These are phyloP conservation scores for Ganoderma lingzhi DNA, from an alignment of 1,284 basidiomycete genomes.

Conservation along the genomic window DNA sequence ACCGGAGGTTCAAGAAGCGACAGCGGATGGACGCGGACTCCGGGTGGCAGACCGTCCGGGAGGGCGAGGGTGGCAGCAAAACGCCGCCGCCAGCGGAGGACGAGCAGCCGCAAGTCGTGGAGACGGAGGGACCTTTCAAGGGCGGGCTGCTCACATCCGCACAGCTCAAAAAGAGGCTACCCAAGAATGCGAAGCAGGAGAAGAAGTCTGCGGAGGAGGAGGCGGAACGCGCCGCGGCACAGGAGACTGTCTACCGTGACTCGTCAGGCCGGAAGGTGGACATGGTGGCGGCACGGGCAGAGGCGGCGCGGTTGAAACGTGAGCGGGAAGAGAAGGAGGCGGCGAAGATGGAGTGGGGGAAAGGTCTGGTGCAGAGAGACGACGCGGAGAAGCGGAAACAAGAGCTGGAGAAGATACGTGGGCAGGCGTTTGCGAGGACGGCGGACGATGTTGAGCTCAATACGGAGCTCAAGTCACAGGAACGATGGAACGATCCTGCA, in stretches of 20 bases:
- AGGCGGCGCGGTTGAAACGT: slow-evolving; percentile 80
- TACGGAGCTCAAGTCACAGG: slow-evolving; percentile 78
- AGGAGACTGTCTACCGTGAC: slow-evolving; percentile 97
- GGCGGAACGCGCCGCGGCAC: slow-evolving; percentile 68
- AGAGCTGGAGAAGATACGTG: slow-evolving; percentile 74
- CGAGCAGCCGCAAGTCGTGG: slow-evolving; percentile 73
- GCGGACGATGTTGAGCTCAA: slow-evolving; percentile 90
- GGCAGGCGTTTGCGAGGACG: slow-evolving; percentile 76
- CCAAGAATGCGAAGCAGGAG: slow-evolving; percentile 33
- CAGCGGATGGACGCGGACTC: slow-evolving; percentile 55
- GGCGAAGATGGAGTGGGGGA: slow-evolving; percentile 96
- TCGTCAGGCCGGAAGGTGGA: slow-evolving; percentile 89
- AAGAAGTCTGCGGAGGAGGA: slow-evolving; percentile 51
- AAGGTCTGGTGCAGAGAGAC: slow-evolving; percentile 89
- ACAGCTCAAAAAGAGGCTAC: slow-evolving; percentile 65
- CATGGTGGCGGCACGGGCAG: slow-evolving; percentile 82
- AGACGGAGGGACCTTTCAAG: slow-evolving; percentile 52
- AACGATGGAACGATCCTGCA: slow-evolving; percentile 96
- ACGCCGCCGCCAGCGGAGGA: slow-evolving; percentile 67
- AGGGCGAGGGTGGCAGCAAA: slow-evolving; percentile 53
- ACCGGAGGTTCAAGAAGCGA: slow-evolving; percentile 82
- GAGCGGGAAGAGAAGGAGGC: slow-evolving; percentile 86
- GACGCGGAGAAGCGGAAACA: slow-evolving; percentile 70
- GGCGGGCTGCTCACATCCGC: slow-evolving; percentile 84
- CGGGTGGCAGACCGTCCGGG: slow-evolving; percentile 66